Base-by-base conservation (phyloP, 2,329 filamentous ascomycete species). In the Grosmannia huntii region DNA sequence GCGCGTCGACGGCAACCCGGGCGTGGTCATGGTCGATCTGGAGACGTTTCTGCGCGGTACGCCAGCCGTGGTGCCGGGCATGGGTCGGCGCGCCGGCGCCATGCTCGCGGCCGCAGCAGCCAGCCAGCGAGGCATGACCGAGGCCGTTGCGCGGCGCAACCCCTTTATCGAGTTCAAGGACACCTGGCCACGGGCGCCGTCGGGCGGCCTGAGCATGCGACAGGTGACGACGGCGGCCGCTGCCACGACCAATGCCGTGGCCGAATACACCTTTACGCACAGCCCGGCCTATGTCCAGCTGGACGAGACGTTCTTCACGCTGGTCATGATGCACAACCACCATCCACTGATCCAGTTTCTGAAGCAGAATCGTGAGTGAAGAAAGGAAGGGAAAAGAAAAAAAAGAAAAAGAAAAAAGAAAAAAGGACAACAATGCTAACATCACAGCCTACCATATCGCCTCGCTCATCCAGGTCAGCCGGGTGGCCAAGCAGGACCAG, bases 401-500 rank as follows among this genome's bases (percentile, higher is more conserved):
- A n/a, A n/a, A n/a, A n/a, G n/a, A n/a, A n/a, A n/a, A n/a, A n/a
- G n/a, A n/a, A n/a, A n/a, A n/a, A n/a, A n/a, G n/a, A n/a, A n/a
- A n/a, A n/a, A n/a, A n/a, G n/a, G n/a, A n/a, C n/a, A 28, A 28
- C 27, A 4, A 1, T 7, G 21, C 49, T 25, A 27, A 48, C 28
- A 11, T 14, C 19, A 12, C 25, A 82, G 79, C 92, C 4, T 97
- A 96, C 69, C 91, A 97, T 68, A 86, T 97, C 64, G 94, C 90
- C 1, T 91, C 89, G 2, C 80, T 97, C n/a, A 83, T 97, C 25
- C 91, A 96, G 68, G 90, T 95, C 31, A 95, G 89, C 61, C 89
- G 90, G 68, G 87, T 97, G 55, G 90, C 90, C 14, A 92, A 94
- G 68, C 58, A 96, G 64, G 90, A 96, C 67, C 84, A 90, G 57